Conservation (phyloP, 805 yeast genomes). For the Torulaspora franciscae region DNA sequence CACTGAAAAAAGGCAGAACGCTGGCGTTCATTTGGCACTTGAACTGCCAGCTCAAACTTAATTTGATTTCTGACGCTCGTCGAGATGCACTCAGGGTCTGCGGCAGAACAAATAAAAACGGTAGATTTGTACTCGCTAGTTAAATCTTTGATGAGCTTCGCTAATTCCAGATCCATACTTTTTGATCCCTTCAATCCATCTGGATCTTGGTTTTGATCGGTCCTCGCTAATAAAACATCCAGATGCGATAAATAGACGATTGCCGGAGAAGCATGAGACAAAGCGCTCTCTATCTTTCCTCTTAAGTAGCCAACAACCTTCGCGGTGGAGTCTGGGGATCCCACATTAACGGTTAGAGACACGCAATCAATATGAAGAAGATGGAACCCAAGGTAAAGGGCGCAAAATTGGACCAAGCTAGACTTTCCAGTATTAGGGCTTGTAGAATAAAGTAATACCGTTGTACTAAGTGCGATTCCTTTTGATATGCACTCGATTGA, state of each 20-base stretch:
- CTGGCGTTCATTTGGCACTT: slow-evolving; percentile 76
- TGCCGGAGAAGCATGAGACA: slow-evolving; percentile 42
- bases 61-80: slow-evolving; percentile 61
- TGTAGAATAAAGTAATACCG: slow-evolving; percentile 62
- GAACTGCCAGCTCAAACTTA: slow-evolving; percentile 70
- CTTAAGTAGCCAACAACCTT: slow-evolving; percentile 73
- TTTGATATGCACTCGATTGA: slow-evolving; percentile 34
- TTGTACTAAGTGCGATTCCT: slow-evolving; percentile 47
- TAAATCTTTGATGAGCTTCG: slow-evolving; percentile 53
- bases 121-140: slow-evolving; percentile 35
- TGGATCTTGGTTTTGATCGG: slow-evolving; percentile 52
- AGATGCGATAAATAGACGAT: slow-evolving; percentile 65
- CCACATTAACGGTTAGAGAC: slow-evolving; percentile 39
- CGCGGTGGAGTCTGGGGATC: slow-evolving; percentile 65
- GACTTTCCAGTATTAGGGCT: slow-evolving; percentile 78
- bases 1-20: slow-evolving; percentile 57
- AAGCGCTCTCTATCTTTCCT: slow-evolving; percentile 68
- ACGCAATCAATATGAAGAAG: slow-evolving; percentile 65
- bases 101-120: slow-evolving; percentile 60
- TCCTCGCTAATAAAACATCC: slow-evolving; percentile 65
- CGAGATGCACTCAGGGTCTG: slow-evolving; percentile 64
- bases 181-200: slow-evolving; percentile 33
- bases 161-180: slow-evolving; percentile 45
- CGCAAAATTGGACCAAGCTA: slow-evolving; percentile 51
- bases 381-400: slow-evolving; percentile 59